Evolutionary conservation across 345 rosid genomes (phyloP).

Genomic region (Lepidium sativum): DNA sequence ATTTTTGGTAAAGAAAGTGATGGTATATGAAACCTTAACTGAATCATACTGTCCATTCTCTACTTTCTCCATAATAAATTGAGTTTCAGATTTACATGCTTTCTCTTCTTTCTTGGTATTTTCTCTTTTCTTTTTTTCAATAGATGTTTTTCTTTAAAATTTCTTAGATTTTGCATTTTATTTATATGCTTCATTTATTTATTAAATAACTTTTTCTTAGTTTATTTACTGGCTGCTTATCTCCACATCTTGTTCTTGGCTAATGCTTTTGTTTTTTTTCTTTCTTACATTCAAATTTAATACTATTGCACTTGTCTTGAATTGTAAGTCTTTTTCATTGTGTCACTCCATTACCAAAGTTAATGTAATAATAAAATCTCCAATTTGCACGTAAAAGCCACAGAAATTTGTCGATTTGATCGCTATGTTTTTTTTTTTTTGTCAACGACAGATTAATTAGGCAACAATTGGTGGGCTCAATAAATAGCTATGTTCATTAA

Average conservation of each 20-base stretch:
- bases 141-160: background rate
- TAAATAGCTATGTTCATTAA: background rate
- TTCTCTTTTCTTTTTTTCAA: background rate
- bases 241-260: background rate
- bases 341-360: background rate
- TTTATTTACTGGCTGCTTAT: background rate
- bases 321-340: background rate
- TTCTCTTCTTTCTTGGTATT: conserved; percentile 14
- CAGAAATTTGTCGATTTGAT: background rate
- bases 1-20: conserved; percentile 8
- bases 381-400: background rate
- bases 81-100: background rate
- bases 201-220: background rate
- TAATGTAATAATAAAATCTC: background rate
- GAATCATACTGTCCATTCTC: background rate
- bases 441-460: too few species aligned
- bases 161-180: background rate
- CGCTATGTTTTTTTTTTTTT: background rate
- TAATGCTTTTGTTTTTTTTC: background rate
- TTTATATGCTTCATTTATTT: background rate
- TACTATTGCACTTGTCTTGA: too few species aligned
- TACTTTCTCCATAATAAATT: background rate
- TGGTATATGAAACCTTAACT: background rate
- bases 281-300: background rate
- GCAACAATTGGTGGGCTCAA: accelerated